Conservation (phyloP, 495 filamentous ascomycete genomes). For the Penicillium lividum region DNA sequence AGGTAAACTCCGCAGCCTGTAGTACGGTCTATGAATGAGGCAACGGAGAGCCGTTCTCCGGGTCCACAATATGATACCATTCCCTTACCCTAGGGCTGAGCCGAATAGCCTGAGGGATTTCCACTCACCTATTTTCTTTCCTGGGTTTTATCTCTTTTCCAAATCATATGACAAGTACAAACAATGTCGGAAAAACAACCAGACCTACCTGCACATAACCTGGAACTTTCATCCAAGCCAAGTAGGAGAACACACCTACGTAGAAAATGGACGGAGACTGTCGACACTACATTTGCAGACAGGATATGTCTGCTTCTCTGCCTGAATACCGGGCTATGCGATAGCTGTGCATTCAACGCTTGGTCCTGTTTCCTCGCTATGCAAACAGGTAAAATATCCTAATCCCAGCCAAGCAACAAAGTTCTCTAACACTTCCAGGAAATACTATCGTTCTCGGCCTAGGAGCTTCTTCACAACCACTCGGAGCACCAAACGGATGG, state of each 20-base stretch:
- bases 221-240: neutral
- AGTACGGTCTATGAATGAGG: no score
- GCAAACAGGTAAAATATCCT: neutral
- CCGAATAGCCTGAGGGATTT: neutral
- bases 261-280: neutral
- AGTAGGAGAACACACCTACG: neutral
- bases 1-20: no score
- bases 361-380: slow-evolving; percentile 4
- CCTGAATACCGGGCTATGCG: neutral
- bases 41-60: neutral
- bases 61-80: neutral
- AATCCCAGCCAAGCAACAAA: neutral
- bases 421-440: neutral
- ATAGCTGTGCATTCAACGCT: slow-evolving; percentile 1
- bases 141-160: neutral
- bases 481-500: neutral
- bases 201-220: neutral
- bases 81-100: slow-evolving; percentile 1
- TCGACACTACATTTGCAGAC: neutral
- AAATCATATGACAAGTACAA: neutral
- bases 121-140: neutral
- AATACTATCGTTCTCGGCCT: slow-evolving; percentile 5
- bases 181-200: neutral
- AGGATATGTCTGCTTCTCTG: neutral
- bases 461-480: neutral